Conservation (phyloP, 2,329 filamentous ascomycete genomes). For the Colletotrichum chlorophyti region DNA sequence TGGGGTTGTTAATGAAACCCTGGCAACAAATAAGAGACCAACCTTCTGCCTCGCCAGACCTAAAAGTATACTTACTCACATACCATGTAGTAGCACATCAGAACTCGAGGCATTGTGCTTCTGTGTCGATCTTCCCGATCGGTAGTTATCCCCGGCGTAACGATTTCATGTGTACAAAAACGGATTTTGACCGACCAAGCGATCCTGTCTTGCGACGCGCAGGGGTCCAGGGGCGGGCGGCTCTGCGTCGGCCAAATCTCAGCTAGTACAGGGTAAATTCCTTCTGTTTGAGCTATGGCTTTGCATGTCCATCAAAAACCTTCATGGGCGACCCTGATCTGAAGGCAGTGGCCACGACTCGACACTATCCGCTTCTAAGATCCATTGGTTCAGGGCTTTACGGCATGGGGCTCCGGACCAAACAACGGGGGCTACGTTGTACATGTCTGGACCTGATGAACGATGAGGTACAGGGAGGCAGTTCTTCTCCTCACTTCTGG, state of each 20-base stretch:
- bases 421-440: background rate
- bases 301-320: constrained; percentile 11
- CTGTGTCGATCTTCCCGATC: constrained; percentile 10
- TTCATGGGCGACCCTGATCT: constrained; percentile 3
- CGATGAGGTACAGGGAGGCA: constrained; percentile 1
- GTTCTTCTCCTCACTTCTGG: too few relatives aligned
- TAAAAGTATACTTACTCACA: too few relatives aligned
- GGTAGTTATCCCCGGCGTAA: constrained; percentile 4
- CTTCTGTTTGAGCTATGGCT: background rate
- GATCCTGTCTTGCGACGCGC: constrained; percentile 16
- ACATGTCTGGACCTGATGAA: constrained; percentile 2
- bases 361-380: background rate
- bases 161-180: constrained; percentile 16
- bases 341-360: constrained; percentile 12
- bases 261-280: background rate
- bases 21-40: background rate
- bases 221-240: constrained; percentile 21
- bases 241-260: constrained; percentile 10
- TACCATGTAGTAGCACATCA: too few relatives aligned
- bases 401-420: constrained; percentile 1
- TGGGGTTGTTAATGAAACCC: constrained; percentile 12
- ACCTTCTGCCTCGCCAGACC: background rate
- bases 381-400: constrained; percentile 1
- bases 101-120: constrained; percentile 6
- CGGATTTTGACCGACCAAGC: constrained; percentile 17